These are phyloP conservation scores for Amorphotheca resinae DNA, from an alignment of 495 filamentous ascomycete species.

Conservation along the genomic window DNA sequence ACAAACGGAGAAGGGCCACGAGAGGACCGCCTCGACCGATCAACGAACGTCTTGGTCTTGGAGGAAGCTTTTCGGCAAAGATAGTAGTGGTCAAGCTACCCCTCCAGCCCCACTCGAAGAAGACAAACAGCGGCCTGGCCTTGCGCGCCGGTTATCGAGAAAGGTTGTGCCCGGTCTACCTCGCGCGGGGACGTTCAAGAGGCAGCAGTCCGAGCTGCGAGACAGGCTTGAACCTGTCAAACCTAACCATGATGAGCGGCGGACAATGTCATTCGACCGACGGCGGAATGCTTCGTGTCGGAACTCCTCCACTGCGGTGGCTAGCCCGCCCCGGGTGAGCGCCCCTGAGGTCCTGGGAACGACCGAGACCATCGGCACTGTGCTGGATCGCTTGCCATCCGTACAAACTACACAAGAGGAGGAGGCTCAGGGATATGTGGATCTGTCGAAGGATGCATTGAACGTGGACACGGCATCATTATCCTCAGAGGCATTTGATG, in stretches of 20 bases:
- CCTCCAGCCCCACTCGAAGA: conserved; percentile 6
- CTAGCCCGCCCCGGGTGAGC: conserved; percentile 8
- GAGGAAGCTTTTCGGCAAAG: conserved; percentile 25
- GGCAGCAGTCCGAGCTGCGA: conserved; percentile 68
- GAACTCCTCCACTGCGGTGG: conserved; percentile 8
- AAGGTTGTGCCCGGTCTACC: conserved; percentile 72
- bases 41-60: conserved; percentile 18
- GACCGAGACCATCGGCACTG: conserved; percentile 8
- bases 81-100: conserved; percentile 5
- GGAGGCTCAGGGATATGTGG: conserved; percentile 10
- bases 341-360: conserved; percentile 16
- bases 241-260: conserved; percentile 48
- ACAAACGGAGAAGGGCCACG: conserved; percentile 16
- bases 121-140: conserved; percentile 23
- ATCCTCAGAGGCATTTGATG: conserved; percentile 38
- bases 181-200: conserved; percentile 59
- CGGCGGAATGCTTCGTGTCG: conserved; percentile 6
- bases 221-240: conserved; percentile 55
- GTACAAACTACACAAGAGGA: conserved; percentile 8
- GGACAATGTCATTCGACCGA: conserved; percentile 61
- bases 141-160: conserved; percentile 46
- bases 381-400: conserved; percentile 1
- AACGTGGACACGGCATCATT: conserved; percentile 27
- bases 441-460: conserved; percentile 10
- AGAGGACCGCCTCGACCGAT: conserved; percentile 15